Evolutionary conservation across 495 filamentous ascomycete genomes (phyloP).

Genomic region (Neurospora africana): DNA sequence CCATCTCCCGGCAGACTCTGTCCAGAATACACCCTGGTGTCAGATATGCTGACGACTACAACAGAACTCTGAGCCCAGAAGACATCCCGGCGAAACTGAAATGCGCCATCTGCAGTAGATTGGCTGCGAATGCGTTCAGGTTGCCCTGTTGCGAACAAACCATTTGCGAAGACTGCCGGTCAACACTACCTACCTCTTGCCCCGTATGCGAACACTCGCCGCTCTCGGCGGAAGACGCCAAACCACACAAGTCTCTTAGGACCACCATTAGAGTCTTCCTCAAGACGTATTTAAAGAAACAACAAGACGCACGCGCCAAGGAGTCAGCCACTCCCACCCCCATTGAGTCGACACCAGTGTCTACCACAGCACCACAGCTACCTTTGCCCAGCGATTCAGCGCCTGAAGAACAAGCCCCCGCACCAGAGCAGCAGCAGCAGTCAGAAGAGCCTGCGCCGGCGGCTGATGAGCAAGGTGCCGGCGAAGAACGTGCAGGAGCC

Average conservation of each 20-base stretch:
- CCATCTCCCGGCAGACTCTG: neutral
- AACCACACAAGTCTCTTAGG: conserved; percentile 75
- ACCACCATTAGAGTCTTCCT: conserved; percentile 85
- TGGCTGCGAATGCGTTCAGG: conserved; percentile 84
- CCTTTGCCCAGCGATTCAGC: neutral
- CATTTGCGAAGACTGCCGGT: conserved; percentile 82
- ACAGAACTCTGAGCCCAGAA: conserved; percentile 66
- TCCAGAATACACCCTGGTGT: neutral
- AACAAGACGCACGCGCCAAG: conserved; percentile 47
- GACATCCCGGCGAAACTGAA: conserved; percentile 90
- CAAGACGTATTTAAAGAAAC: conserved; percentile 78
- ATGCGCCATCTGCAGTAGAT: conserved; percentile 83
- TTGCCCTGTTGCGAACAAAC: conserved; percentile 92
- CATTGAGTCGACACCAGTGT: conserved; percentile 21
- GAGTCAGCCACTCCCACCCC: conserved; percentile 36
- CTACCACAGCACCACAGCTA: conserved; percentile 11
- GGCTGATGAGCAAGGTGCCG: conserved; percentile 2
- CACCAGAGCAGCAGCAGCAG: neutral
- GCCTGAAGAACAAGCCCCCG: neutral
- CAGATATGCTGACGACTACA: conserved; percentile 11
- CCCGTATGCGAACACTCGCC: conserved; percentile 90
- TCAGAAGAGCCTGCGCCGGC: conserved; percentile 1
- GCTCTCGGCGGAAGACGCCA: conserved; percentile 74
- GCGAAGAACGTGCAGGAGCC: conserved; percentile 7
- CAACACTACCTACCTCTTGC: conserved; percentile 66